Percentiles rank a stretch among this genome's conserved stretches.
These are phyloP conservation scores for Penicillium ucsense DNA, from an alignment of 495 filamentous ascomycete genomes.

Conservation along the genomic window DNA sequence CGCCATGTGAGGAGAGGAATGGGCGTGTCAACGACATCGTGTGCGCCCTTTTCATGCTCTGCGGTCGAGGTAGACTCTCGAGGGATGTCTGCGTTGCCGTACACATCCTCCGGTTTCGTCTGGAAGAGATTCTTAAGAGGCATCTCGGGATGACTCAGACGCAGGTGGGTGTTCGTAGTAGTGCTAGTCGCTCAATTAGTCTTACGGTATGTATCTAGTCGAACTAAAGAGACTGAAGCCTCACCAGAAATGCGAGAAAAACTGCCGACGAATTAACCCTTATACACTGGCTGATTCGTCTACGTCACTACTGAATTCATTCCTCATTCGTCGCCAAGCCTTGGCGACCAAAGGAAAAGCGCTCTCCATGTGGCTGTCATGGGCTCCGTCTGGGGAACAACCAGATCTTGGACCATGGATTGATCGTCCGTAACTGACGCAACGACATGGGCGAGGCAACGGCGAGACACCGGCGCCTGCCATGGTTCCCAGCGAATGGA, in stretches of 20 bases:
- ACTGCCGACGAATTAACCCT: not conserved
- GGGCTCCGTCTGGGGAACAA: not conserved
- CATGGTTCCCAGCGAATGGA: too few relatives aligned
- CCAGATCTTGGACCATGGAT: not conserved
- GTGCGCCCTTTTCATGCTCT: constrained; percentile 13
- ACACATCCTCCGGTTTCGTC: constrained; percentile 9
- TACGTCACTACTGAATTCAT: not conserved
- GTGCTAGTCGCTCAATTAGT: too few relatives aligned
- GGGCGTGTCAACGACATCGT: constrained; percentile 20
- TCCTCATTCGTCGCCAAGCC: not conserved
- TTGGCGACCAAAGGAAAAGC: not conserved
- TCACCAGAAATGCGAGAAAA: not conserved
- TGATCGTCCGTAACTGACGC: not conserved
- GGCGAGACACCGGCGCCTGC: too few relatives aligned
- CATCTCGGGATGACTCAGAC: not conserved
- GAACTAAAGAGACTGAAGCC: too few relatives aligned
- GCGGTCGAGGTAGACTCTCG: constrained; percentile 14
- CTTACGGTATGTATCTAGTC: too few relatives aligned
- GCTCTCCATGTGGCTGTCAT: not conserved
- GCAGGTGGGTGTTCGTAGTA: too few relatives aligned
- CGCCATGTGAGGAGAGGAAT: constrained; percentile 29
- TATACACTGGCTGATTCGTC: constrained; percentile 1
- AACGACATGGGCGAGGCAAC: not conserved
- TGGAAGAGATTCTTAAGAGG: constrained; percentile 14
- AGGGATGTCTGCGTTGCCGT: constrained; percentile 1